A percentile compares a stretch with the other conserved stretches of the same genome.
These are phyloP conservation scores for Sugiyamaella neomexicana DNA, from an alignment of 1,139 yeast genomes.

Conservation along the genomic window DNA sequence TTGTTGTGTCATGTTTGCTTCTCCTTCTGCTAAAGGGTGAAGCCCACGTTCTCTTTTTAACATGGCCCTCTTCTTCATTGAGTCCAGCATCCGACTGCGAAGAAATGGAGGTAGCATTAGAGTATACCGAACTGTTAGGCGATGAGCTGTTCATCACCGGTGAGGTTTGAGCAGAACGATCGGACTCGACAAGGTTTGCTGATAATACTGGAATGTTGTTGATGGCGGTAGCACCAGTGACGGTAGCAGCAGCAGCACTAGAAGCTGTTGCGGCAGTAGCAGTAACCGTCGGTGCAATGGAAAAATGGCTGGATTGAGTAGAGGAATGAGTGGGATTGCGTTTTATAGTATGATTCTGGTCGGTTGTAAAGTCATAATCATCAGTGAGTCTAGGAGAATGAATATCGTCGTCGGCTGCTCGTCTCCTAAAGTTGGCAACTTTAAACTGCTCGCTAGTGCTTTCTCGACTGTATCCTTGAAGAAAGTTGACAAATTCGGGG, in stretches of 20 bases:
- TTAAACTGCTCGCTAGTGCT: constrained; percentile 31
- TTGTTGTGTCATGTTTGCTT: constrained; percentile 34
- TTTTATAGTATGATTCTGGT: neutral
- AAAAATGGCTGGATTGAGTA: neutral
- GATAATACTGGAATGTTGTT: constrained; percentile 15
- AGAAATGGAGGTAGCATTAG: constrained; percentile 36
- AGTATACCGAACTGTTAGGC: constrained; percentile 37
- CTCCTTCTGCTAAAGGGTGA: constrained; percentile 41
- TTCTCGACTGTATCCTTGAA: constrained; percentile 45
- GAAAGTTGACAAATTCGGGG: constrained; percentile 53
- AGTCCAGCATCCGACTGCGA: constrained; percentile 30
- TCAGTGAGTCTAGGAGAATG: neutral
- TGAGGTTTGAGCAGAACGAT: constrained; percentile 33
- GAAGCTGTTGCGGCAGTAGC: neutral
- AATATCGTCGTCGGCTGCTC: constrained; percentile 20
- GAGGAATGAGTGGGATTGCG: neutral
- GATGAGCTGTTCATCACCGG: constrained; percentile 33
- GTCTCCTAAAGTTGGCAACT: constrained; percentile 38
- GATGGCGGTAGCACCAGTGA: neutral
- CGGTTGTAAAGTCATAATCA: neutral
- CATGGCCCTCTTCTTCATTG: constrained; percentile 20
- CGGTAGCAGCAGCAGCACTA: too few species aligned
- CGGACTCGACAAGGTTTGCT: constrained; percentile 17
- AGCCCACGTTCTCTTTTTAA: constrained; percentile 42
- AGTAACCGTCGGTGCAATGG: neutral